phyloP scores from a whole-genome alignment of 768 basidiomycete genomes.

The Psilocybe cubensis region DNA sequence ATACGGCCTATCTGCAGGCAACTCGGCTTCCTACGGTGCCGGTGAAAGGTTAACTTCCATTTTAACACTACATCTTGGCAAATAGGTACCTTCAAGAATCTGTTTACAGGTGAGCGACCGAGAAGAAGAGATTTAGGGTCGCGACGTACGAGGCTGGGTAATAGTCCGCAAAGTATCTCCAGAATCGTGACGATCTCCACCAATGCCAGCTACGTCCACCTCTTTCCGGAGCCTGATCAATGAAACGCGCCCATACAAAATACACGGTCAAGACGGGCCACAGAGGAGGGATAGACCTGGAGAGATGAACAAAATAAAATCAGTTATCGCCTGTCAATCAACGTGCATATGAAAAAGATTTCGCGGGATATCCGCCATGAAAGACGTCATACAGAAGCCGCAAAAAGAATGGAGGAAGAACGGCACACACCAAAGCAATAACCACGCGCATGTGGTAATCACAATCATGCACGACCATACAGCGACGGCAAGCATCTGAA shows the following conservation, averaged over 20 bases:
- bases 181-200: conserved; percentile 72
- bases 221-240: conserved; percentile 77
- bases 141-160: conserved; percentile 84
- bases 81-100: conserved; percentile 53
- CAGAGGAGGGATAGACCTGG: conserved; percentile 83
- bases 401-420: background rate
- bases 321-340: background rate
- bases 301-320: conserved; percentile 1
- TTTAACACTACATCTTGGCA: background rate
- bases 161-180: conserved; percentile 92
- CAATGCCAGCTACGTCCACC: conserved; percentile 75
- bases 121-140: background rate
- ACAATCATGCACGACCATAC: conserved; percentile 86
- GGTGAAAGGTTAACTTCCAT: background rate
- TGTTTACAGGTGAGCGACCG: conserved; percentile 22
- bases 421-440: conserved; percentile 75
- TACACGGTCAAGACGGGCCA: conserved; percentile 88
- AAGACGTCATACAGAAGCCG: background rate
- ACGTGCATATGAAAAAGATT: background rate
- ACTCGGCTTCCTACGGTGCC: conserved; percentile 77
- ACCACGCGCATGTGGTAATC: conserved; percentile 65
- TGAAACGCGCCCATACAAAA: conserved; percentile 72
- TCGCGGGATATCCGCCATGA: background rate
- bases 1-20: conserved; percentile 91
- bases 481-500: conserved; percentile 91